phyloP scores from a whole-genome alignment of 2,329 filamentous ascomycete species.

The Tolypocladium cylindrosporum region DNA sequence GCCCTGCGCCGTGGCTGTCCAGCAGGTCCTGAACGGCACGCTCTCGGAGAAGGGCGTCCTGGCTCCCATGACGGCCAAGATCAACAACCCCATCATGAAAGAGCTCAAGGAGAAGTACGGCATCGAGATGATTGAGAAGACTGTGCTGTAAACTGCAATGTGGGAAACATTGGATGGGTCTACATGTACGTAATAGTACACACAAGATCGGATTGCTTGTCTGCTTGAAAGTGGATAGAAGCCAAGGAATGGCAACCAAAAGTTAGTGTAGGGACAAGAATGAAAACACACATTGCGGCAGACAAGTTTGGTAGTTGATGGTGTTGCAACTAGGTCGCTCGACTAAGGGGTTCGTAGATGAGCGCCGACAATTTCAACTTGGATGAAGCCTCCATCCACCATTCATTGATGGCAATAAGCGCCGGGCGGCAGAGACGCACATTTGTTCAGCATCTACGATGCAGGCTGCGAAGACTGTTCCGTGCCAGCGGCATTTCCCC shows the following conservation, averaged over 20 bases:
- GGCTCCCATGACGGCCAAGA: slow-evolving; percentile 63
- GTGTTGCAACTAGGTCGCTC: too few relatives aligned
- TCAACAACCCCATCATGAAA: slow-evolving; percentile 65
- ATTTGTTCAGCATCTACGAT: too few relatives aligned
- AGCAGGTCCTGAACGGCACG: slow-evolving; percentile 67
- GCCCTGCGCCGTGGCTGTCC: slow-evolving; percentile 54
- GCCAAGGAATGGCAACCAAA: background rate
- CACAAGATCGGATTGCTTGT: background rate
- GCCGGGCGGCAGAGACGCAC: too few relatives aligned
- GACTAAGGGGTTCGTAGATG: too few relatives aligned
- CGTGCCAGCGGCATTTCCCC: too few relatives aligned
- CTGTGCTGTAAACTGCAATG: slow-evolving; percentile 21
- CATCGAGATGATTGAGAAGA: slow-evolving; percentile 65
- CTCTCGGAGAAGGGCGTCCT: slow-evolving; percentile 64
- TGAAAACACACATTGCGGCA: background rate
- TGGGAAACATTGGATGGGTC: background rate
- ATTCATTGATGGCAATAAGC: too few relatives aligned
- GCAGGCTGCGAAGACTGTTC: too few relatives aligned
- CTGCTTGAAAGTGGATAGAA: background rate
- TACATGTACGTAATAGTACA: background rate
- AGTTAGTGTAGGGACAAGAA: background rate
- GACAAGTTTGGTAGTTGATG: background rate
- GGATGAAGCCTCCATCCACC: background rate
- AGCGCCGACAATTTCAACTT: background rate
- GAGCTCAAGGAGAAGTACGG: slow-evolving; percentile 70